These are phyloP conservation scores for Hypoxylon sp. DNA, from an alignment of 2,329 filamentous ascomycete genomes.

Conservation along the genomic window DNA sequence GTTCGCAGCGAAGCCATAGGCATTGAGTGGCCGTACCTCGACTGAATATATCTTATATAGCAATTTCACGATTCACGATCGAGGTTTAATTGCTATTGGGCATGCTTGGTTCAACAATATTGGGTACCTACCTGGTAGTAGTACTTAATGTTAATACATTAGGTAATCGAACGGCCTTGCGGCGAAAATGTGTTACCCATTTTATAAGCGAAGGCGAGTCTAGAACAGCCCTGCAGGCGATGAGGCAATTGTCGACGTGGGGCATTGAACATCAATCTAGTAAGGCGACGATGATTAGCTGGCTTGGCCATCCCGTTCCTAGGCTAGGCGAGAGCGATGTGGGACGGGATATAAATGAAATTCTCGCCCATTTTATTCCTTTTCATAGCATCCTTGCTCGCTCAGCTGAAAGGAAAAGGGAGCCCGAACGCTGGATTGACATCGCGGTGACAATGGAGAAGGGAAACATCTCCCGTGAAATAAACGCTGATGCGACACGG, in stretches of 20 bases:
- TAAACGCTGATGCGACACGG: background rate
- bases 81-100: no score
- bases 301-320: constrained; percentile 20
- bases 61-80: no score
- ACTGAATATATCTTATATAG: no score
- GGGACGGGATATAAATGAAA: background rate
- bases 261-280: constrained; percentile 4
- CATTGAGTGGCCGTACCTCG: no score
- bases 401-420: background rate
- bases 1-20: no score
- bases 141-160: background rate
- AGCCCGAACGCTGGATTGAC: background rate
- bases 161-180: background rate
- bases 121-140: no score
- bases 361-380: constrained; percentile 12
- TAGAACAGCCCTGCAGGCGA: constrained; percentile 22
- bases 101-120: no score
- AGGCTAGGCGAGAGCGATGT: constrained; percentile 9
- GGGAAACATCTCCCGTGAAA: constrained; percentile 14
- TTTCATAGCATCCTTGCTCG: background rate
- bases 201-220: background rate
- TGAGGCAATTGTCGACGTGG: constrained; percentile 28
- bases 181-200: background rate
- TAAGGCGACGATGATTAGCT: constrained; percentile 6
- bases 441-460: constrained; percentile 29